A percentile compares a stretch with the other conserved stretches of the same genome.
phyloP scores from a whole-genome alignment of 1,284 basidiomycete genomes.

The Laetiporus sulphureus region DNA sequence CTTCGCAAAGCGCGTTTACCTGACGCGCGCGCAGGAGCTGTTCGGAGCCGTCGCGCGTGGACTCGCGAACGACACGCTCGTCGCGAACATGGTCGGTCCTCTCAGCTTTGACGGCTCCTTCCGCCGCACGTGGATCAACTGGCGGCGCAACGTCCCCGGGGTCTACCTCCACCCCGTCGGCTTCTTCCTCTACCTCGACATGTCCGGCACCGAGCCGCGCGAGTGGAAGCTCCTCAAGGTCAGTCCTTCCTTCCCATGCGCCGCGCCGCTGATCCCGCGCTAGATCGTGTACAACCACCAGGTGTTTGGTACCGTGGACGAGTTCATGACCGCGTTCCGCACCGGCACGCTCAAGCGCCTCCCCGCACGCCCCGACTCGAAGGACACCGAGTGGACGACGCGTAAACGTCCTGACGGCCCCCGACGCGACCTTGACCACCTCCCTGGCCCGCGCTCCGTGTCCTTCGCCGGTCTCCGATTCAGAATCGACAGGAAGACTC shows the following conservation, averaged over 20 bases:
- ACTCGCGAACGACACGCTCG: slow-evolving; percentile 38
- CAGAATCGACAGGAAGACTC: slow-evolving; percentile 42
- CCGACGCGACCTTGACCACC: slow-evolving; percentile 50
- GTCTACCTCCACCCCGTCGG: slow-evolving; percentile 47
- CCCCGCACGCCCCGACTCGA: slow-evolving; percentile 27
- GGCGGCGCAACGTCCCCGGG: slow-evolving; percentile 42
- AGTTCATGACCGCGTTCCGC: slow-evolving; percentile 46
- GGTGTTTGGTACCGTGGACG: slow-evolving; percentile 38
- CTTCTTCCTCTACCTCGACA: slow-evolving; percentile 52
- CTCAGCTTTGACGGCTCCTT: slow-evolving; percentile 56
- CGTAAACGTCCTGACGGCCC: slow-evolving; percentile 33
- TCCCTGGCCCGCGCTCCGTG: slow-evolving; percentile 54
- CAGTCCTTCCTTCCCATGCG: slow-evolving; percentile 2
- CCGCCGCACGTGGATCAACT: slow-evolving; percentile 46
- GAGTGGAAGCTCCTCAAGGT: slow-evolving; percentile 49
- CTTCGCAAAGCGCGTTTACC: background rate
- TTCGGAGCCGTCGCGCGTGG: slow-evolving; percentile 34
- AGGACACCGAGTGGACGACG: slow-evolving; percentile 37
- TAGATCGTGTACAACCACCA: slow-evolving; percentile 56
- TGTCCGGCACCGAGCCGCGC: slow-evolving; percentile 45
- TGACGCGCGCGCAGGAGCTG: slow-evolving; percentile 30
- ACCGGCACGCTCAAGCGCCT: slow-evolving; percentile 45
- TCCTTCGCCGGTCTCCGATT: slow-evolving; percentile 54
- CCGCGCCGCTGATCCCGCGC: background rate
- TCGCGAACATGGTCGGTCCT: slow-evolving; percentile 38